A percentile compares a stretch with the other conserved stretches of the same genome.
Conservation (phyloP, 2,329 filamentous ascomycete genomes). For the Balansia obtecta region DNA sequence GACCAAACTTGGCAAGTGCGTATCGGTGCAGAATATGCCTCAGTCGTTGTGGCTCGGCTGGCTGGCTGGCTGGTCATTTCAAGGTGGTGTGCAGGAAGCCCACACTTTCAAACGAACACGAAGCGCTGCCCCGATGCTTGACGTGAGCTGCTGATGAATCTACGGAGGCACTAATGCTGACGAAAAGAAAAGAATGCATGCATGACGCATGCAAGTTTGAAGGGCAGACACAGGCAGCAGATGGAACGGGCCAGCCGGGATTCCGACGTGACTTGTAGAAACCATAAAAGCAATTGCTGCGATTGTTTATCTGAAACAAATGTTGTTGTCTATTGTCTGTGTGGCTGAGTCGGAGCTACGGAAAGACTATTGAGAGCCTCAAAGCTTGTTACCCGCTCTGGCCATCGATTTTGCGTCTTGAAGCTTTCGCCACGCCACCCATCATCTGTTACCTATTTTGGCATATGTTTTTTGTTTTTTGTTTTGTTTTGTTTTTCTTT, state of each 20-base stretch:
- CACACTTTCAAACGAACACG: constrained; percentile 14
- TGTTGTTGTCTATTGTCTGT: not conserved
- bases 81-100: constrained; percentile 17
- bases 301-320: not conserved
- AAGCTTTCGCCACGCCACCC: not conserved
- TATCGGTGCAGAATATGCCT: not conserved
- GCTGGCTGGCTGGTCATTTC: not conserved
- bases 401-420: not conserved
- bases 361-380: not conserved
- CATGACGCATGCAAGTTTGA: too few relatives aligned
- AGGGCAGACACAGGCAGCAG: too few relatives aligned
- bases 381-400: not conserved
- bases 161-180: too few relatives aligned
- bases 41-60: constrained; percentile 7
- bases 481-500: not conserved
- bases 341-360: constrained; percentile 12
- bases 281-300: too few relatives aligned
- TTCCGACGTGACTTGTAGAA: too few relatives aligned
- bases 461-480: not conserved
- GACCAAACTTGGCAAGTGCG: too few relatives aligned
- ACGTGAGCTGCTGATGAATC: too few relatives aligned
- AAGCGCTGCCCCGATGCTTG: not conserved
- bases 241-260: too few relatives aligned
- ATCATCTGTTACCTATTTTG: not conserved
- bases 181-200: too few relatives aligned